Evolutionary conservation across 2,329 filamentous ascomycete species (phyloP), one percentile per base, ranked within the genome.

Genomic region (Paraphoma chrysanthemicola): DNA sequence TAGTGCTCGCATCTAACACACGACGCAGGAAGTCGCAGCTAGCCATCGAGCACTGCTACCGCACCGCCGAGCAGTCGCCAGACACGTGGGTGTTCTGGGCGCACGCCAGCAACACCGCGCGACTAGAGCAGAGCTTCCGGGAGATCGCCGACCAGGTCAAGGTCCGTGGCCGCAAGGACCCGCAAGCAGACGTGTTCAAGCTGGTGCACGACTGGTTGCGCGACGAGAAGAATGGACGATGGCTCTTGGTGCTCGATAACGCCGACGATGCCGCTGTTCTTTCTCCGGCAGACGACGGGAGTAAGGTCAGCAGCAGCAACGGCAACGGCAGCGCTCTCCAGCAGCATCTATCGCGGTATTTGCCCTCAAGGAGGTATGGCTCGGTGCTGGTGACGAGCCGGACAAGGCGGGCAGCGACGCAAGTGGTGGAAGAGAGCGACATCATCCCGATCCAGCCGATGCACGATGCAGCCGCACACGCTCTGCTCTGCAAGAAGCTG

Each of bases 241-340:
- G 64, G 66, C 41, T 68, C 31, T 38, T 69, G 2, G 54, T 68
- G 6, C 54, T 69, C 1, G 65, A 69, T 46, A 69, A 67, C 39
- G 55, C 49, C 10, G 63, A 68, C 33, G 48, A 68, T 53, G 54
- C 53, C 42, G 23, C 11, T 10, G 44, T 61, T 41, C 51, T 64
- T 36, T 17, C 1, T n/a, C 29, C n/a, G 6, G 5, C 17, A 16
- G 14, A 9, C 7, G n/a, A 12, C 16, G 18, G 16, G 8, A 5
- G 12, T 10, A 12, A 31, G 31, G 16, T n/a, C 4, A 14, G 43
- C 43, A 29, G 12, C 8, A 18, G 31, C 11, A 33, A 36, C 14
- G 33, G 45, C 45, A 23, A n/a, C 12, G 9, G 31, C 16, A 41
- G 8, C 16, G 38, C 38, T 7, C 38, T n/a, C n/a, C n/a, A n/a